Base-by-base conservation (phyloP, 2,329 filamentous ascomycete species). In the Blastomyces percursus region DNA sequence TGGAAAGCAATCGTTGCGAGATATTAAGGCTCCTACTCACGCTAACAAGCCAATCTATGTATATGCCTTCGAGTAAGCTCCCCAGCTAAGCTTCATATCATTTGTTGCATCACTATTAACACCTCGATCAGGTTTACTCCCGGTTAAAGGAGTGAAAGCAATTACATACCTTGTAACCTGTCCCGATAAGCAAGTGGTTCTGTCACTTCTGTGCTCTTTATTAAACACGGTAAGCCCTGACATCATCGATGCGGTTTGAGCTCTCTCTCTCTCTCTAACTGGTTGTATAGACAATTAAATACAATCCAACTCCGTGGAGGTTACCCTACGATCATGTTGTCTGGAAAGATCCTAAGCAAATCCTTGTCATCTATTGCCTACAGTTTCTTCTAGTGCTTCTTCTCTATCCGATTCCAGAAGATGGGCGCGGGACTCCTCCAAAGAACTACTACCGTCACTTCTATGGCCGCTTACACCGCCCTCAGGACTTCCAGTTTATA, bases 371-470 rank as follows among this genome's bases (percentile, higher is more conserved):
- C 19, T 96, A 96, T 73, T 91, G 90, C 44, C 78, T 99, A 51
- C 93, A 99, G 71, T 82, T 97, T 58, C 82, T 99, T n/a, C 82
- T 99, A 24, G 86, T 91, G 2, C 81, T 93, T 30, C 79, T 96
- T 1, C 77, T 96, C 6, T 96, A 96, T 71, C 90, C 92, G 0
- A 89, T 96, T 59, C 92, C 92, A 0, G 91, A 96, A 72, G 82
- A 84, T 62, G 81, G 84, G 19, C 83, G 82, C 56, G 83, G 82
- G 3, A 72, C 82, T 11, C 81, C 86, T 0, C 85, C 87, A 6
- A 96, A 95, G 78, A 99, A 99, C 74, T 93, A 87, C 71, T 97
- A 95, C 73, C 88, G 94, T 19, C 91, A 96, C 74, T 96, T 95
- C 67, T 84, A 96, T 38, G 90, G 94, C 38, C 85, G 93, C 46